A percentile compares a stretch with the other conserved stretches of the same genome.
phyloP scores from a whole-genome alignment of 441 rosid species.

The Euphorbia schlechtendalii region DNA sequence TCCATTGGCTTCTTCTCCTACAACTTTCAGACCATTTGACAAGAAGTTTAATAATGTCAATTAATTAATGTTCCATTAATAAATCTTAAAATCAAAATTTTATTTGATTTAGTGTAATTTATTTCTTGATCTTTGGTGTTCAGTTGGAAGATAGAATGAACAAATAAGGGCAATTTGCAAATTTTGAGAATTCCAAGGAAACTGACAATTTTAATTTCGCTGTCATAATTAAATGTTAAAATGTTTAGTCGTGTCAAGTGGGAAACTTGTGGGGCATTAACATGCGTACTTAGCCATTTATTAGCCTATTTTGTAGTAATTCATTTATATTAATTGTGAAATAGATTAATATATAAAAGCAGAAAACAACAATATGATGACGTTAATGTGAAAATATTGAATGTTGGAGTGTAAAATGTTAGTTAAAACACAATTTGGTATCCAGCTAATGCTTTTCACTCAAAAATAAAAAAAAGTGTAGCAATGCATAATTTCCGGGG shows the following conservation, averaged over 20 bases:
- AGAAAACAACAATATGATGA: not conserved
- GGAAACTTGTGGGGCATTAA: conserved; percentile 24
- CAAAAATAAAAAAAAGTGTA: not conserved
- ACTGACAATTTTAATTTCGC: conserved; percentile 1
- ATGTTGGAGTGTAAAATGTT: not conserved
- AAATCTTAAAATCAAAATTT: not conserved
- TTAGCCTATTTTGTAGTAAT: too few species aligned
- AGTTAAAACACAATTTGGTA: conserved; percentile 9
- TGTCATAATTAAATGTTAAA: conserved; percentile 10
- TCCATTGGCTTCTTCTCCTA: conserved; percentile 57
- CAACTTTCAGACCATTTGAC: conserved; percentile 41
- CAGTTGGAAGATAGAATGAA: conserved; percentile 5
- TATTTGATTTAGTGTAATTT: conserved; percentile 3
- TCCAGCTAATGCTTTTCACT: conserved; percentile 30
- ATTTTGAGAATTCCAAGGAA: conserved; percentile 20
- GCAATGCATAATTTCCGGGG: not conserved
- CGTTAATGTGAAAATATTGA: not conserved
- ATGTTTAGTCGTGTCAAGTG: conserved; percentile 14
- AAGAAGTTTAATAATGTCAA: conserved; percentile 18
- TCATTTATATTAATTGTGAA: not conserved
- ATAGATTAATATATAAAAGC: not conserved
- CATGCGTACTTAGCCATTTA: conserved; percentile 10
- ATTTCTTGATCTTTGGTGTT: not conserved
- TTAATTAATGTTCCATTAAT: conserved; percentile 6
- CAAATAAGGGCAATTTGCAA: conserved; percentile 8